Evolutionary conservation across 768 basidiomycete genomes (phyloP), one percentile per base, ranked within the genome.

Genomic region (Mycena vulgaris): DNA sequence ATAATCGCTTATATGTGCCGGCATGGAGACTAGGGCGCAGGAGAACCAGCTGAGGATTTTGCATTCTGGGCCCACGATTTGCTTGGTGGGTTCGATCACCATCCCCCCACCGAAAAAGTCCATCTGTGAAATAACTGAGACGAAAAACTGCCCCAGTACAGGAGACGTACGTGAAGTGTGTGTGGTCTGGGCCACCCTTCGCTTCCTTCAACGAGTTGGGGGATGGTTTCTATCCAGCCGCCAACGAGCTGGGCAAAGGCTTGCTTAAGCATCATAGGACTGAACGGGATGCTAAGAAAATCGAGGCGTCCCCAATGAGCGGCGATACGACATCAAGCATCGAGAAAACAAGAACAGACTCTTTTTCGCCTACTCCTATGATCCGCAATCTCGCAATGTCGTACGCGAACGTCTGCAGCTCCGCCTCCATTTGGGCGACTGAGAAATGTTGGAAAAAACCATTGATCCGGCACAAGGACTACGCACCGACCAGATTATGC

Each of bases 381-480:
- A 61, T 47, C 23, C 45, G 45, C 45, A 61, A 11, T 35, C 60
- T 19, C 16, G 27, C n/a, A 8, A n/a, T n/a, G 27, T 61, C 60
- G 33, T 61, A 49, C 31, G 6, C 14, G 23, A 11, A 31, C 27
- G 16, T 21, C 10, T 7, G n/a, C 30, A 61, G 45, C 60, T 61
- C 60, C 30, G 27, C 30, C 13, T 47, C 45, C 42, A 61, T 61
- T 30, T 61, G 40, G 2, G 60, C 21, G 30, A 61, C 60, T 61
- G 27, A 19, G 17, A 63, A 16, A 9, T 5, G 48, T 5, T 19
- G 4, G 6, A 30, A 30, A 21, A 3, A 17, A 2, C 17, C 33
- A 14, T 25, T 5, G 7, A 17, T 23, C 17, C 6, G 45, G 23
- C 45, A n/a, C 45, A 47, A 16, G 27, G 27, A 51, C 27, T 30